Base-by-base conservation (phyloP, 2,329 filamentous ascomycete species). In the Pseudogymnoascus sp. region DNA sequence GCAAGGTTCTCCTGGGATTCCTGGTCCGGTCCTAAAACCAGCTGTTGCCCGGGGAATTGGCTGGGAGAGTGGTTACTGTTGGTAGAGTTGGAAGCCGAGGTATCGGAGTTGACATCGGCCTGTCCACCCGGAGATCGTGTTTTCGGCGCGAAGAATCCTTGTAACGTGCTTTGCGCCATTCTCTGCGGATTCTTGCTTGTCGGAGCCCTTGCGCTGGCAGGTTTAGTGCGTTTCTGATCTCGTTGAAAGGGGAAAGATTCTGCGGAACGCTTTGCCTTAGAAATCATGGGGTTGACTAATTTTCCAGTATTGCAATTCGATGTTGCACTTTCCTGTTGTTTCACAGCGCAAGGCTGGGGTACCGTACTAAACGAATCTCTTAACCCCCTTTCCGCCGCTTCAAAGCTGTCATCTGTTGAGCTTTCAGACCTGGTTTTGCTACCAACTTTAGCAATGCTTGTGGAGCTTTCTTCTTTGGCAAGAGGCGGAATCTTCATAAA, bases 111-210 rank as follows among this genome's bases (percentile, higher is more conserved):
- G 25, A 12, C 32, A 58, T 58, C 38, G 34, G 57, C 18, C 30
- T 37, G n/a, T 37, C 20, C 32, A n/a, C 20, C 18, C 3, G 16
- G 57, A 8, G 14, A 38, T 37, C 38, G 67, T 2, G 65, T 63
- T 66, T 84, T 86, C 0, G 86, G 80, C 65, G 86, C 87, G 76
- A 96, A 94, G 76, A 96, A 96, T 1, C 89, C 89, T 70, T 82
- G 88, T 11, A 96, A 76, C 62, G 65, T 71, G 43, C 67, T 70
- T 62, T 72, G 71, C 9, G 65, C 67, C 58, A 69, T 72, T n/a
- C 58, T 60, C 66, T 80, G 76, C 67, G 85, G 83, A 2, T 79
- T 80, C 67, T 80, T 79, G 7, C 65, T 65, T 32, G 16, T 54
- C 32, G 28, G 32, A 57, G 67, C 62, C 6, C 61, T 54, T 11